Evolutionary conservation across 345 rosid species (phyloP), one percentile per base, ranked within the genome.

Genomic region (Eucalyptus rudis): DNA sequence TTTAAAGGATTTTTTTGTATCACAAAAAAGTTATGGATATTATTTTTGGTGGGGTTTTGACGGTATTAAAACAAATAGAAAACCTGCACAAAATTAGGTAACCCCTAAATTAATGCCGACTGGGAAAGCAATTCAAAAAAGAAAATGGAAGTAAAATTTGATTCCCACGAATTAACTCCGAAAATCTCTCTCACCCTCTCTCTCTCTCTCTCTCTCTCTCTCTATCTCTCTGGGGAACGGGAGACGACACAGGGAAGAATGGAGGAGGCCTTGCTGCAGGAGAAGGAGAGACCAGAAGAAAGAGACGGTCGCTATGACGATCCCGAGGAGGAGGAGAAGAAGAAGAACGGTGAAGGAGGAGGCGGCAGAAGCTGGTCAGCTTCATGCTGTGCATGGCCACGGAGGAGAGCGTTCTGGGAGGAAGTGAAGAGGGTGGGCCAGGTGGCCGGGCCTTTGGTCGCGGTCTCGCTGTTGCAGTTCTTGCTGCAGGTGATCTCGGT

Each of bases 391-490:
- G 27, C 83, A 71, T 71, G 83, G 83, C 83, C 83, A 3, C 27
- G 83, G 83, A 71, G 45, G 45, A 36, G 27, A 36, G 83, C 2
- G 27, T 71, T 71, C 2, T 71, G 49, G 33, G 84, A 88, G 89
- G 99, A 96, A 92, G 91, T 92, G 89, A 92, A 92, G 89, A 93
- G 89, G 88, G 89, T 95, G 27, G 92, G 94, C 19, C 91, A 44
- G 88, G 88, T 95, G 87, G 98, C 98, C 3, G 96, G 89, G 2
- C 98, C 99, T 0, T 94, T 97, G 98, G 92, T 97, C 59, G 95
- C 95, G 4, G 96, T 97, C 15, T 91, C 90, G 86, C 89, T 93
- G 3, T 96, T 96, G 1, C 95, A 89, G 91, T 94, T 92, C 89
- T 89, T 92, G 43, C 83, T 95, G 88, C 97, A 95, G 88, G 91